Evolutionary conservation across 768 basidiomycete genomes (phyloP).

Genomic region (Pulveroboletus sp.): DNA sequence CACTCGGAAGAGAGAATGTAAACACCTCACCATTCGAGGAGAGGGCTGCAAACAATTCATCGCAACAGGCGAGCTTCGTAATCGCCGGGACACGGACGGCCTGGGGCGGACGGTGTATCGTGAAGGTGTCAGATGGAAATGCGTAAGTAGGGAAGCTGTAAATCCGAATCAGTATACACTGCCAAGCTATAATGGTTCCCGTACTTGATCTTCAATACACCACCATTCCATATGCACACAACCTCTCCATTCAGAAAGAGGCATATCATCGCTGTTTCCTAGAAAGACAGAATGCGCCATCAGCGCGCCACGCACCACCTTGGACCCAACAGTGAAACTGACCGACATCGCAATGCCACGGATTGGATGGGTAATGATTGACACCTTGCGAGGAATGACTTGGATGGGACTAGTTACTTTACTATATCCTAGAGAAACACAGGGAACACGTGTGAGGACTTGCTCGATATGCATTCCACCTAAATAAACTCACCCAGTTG

Average conservation of each 20-base stretch:
- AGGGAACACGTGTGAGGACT: neutral
- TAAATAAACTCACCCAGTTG: constrained; percentile 63
- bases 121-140: constrained; percentile 67
- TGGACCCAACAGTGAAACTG: constrained; percentile 23
- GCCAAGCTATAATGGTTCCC: constrained; percentile 13
- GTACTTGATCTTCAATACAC: constrained; percentile 69
- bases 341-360: constrained; percentile 72
- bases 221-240: constrained; percentile 75
- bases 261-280: constrained; percentile 83
- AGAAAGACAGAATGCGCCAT: neutral
- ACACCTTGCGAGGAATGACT: constrained; percentile 72
- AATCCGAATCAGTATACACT: neutral
- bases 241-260: constrained; percentile 79
- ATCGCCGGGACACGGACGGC: constrained; percentile 66
- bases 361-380: constrained; percentile 68
- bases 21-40: constrained; percentile 89
- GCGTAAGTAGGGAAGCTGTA: constrained; percentile 68
- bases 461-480: neutral
- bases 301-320: neutral
- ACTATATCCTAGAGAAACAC: constrained; percentile 58
- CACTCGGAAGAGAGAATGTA: constrained; percentile 54
- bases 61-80: constrained; percentile 73
- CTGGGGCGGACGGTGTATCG: constrained; percentile 77
- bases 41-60: constrained; percentile 77
- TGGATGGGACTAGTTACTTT: constrained; percentile 70